Evolutionary conservation across 129 eudicot genomes (phyloP).

Genomic region (Flaveria trinervia): DNA sequence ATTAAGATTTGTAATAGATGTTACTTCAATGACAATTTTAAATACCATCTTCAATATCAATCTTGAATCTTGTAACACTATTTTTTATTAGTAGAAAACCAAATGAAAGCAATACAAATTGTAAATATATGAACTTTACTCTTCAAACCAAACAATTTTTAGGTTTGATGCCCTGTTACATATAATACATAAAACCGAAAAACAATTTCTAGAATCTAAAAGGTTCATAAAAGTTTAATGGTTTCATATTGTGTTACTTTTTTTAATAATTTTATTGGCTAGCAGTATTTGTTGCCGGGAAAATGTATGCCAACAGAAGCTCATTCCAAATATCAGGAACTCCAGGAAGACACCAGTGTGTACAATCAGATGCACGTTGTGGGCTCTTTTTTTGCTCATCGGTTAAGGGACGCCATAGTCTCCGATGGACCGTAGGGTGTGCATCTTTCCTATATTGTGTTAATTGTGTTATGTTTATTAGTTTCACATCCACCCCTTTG

Average conservation of each 20-base stretch:
- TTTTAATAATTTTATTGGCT: not conserved
- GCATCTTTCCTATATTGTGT: conserved; percentile 40
- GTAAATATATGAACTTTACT: not conserved
- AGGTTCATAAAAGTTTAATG: not conserved
- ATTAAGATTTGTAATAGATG: not conserved
- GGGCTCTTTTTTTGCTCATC: conserved; percentile 36
- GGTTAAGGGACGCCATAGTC: conserved; percentile 36
- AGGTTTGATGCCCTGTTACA: not conserved
- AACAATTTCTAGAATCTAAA: not conserved
- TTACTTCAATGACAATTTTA: not conserved
- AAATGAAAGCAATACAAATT: not conserved
- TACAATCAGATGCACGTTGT: conserved; percentile 35
- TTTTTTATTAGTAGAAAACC: not conserved
- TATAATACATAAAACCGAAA: conserved; percentile 2
- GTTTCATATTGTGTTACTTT: not conserved
- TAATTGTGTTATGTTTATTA: conserved; percentile 38
- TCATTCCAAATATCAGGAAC: conserved; percentile 50
- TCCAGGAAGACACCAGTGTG: conserved; percentile 47
- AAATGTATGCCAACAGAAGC: conserved; percentile 35
- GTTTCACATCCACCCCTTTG: conserved; percentile 33
- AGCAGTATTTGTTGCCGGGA: not conserved
- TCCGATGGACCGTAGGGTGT: conserved; percentile 37
- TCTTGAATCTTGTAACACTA: not conserved
- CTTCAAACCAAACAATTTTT: not conserved
- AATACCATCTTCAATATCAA: not conserved